phyloP scores from a whole-genome alignment of 2,329 filamentous ascomycete species.

The Dissoconium aciculare region DNA sequence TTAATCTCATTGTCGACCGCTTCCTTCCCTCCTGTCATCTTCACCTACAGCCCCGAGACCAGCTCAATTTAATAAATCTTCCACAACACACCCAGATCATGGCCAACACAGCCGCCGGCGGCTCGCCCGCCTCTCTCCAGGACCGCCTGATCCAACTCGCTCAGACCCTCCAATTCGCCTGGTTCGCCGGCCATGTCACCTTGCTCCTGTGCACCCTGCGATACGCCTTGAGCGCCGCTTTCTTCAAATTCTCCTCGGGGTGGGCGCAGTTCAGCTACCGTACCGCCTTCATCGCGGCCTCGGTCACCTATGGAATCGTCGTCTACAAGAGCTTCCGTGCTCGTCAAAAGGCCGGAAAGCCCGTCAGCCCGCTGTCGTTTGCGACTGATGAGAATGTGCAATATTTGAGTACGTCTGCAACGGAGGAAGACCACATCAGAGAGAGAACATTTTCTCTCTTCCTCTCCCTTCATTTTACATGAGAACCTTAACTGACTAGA shows the following conservation, averaged over 20 bases:
- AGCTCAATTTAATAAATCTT: no score
- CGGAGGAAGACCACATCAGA: background rate
- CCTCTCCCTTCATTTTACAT: background rate
- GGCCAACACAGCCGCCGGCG: slow-evolving; percentile 4
- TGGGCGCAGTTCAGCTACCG: slow-evolving; percentile 78
- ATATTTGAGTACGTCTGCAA: slow-evolving; percentile 63
- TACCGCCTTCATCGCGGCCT: slow-evolving; percentile 74
- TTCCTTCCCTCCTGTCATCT: no score
- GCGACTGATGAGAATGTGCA: slow-evolving; percentile 90
- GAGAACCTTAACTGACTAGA: slow-evolving; percentile 4
- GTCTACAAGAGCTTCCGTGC: slow-evolving; percentile 95
- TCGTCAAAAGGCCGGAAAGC: slow-evolving; percentile 59
- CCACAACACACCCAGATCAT: background rate
- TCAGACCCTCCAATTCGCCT: slow-evolving; percentile 82
- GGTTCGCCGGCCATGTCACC: slow-evolving; percentile 58
- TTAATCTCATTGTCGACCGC: no score
- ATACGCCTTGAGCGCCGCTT: slow-evolving; percentile 73
- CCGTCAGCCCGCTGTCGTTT: slow-evolving; percentile 49
- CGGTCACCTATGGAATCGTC: slow-evolving; percentile 89
- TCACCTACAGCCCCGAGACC: no score
- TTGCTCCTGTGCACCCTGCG: slow-evolving; percentile 70
- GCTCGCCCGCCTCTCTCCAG: slow-evolving; percentile 12
- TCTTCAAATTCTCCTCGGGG: slow-evolving; percentile 69
- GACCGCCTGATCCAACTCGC: slow-evolving; percentile 37
- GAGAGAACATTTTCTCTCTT: background rate